These are phyloP conservation scores for Przewalskia tangutica DNA, from an alignment of 257 asterid genomes.

Conservation along the genomic window DNA sequence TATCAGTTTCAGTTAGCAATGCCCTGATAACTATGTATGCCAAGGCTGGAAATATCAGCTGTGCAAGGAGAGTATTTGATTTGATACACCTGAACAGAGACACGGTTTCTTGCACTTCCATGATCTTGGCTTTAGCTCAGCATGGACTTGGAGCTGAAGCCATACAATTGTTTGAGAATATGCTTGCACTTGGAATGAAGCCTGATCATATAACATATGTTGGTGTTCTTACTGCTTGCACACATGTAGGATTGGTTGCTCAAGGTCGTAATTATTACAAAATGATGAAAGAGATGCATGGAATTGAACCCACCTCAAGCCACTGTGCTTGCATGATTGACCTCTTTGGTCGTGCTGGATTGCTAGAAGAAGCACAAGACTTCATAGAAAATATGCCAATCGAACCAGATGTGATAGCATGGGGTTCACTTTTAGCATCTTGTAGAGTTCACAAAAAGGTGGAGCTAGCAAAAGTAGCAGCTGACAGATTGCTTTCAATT, in stretches of 20 bases:
- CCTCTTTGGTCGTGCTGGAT: conserved; percentile 79
- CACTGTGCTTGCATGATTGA: conserved; percentile 88
- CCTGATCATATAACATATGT: conserved; percentile 85
- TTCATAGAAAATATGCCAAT: conserved; percentile 54
- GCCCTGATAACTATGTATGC: conserved; percentile 80
- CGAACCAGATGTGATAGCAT: conserved; percentile 53
- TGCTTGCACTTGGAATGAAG: conserved; percentile 40
- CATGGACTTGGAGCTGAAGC: conserved; percentile 81
- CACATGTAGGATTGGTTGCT: conserved; percentile 71
- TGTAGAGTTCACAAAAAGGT: conserved; percentile 62
- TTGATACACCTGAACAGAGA: conserved; percentile 33
- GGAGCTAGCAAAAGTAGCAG: conserved; percentile 63
- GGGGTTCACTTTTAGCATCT: conserved; percentile 82
- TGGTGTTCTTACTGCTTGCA: conserved; percentile 77
- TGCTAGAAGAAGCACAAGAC: conserved; percentile 55
- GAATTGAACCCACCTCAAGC: conserved; percentile 54
- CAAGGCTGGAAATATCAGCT: conserved; percentile 55
- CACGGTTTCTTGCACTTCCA: conserved; percentile 75
- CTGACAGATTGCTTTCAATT: conserved; percentile 56
- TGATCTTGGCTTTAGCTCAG: conserved; percentile 78
- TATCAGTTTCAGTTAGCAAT: conserved; percentile 60
- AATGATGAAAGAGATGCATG: conserved; percentile 59
- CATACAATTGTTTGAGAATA: conserved; percentile 45
- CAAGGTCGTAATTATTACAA: conserved; percentile 60
- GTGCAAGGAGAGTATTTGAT: conserved; percentile 42